These are phyloP conservation scores for Edaphochlamys debaryana DNA, from an alignment of 139 green algal genomes.

Conservation along the genomic window DNA sequence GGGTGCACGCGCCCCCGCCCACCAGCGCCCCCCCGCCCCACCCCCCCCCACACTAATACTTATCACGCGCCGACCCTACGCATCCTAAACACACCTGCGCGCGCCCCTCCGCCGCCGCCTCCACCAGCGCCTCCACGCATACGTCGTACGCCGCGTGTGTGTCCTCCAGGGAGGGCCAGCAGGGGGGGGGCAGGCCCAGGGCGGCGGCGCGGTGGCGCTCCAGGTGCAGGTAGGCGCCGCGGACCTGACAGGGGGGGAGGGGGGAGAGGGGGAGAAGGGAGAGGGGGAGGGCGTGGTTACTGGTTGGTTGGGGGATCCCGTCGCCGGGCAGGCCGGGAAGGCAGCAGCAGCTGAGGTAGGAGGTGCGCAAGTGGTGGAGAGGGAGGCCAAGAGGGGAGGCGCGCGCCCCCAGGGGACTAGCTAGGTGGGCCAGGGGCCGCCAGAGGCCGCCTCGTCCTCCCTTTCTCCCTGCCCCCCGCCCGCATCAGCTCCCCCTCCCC, in stretches of 20 bases:
- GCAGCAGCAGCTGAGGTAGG: too few species aligned
- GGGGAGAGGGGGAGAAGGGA: background rate
- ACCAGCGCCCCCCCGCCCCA: too few species aligned
- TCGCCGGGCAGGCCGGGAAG: too few species aligned
- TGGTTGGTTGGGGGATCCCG: too few species aligned
- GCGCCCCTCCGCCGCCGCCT: slow-evolving; percentile 43
- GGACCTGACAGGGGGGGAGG: slow-evolving; percentile 58
- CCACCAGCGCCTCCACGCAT: slow-evolving; percentile 54
- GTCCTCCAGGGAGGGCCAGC: slow-evolving; percentile 71
- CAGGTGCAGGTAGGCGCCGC: slow-evolving; percentile 76
- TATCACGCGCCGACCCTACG: too few species aligned
- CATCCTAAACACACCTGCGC: too few species aligned
- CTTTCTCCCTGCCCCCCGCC: background rate
- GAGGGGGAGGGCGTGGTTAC: background rate
- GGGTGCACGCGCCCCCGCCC: too few species aligned
- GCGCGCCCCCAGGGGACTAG: too few species aligned
- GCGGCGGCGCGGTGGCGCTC: slow-evolving; percentile 73
- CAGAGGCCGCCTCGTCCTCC: background rate
- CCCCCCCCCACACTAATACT: too few species aligned
- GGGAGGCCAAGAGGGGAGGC: too few species aligned
- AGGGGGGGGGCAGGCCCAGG: slow-evolving; percentile 70
- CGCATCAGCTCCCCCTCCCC: background rate
- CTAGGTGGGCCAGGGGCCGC: too few species aligned
- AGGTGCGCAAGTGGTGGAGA: too few species aligned
- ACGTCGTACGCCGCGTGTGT: slow-evolving; percentile 83